phyloP scores from a whole-genome alignment of 176 grass and related monocot species.

The Otatea glauca region DNA sequence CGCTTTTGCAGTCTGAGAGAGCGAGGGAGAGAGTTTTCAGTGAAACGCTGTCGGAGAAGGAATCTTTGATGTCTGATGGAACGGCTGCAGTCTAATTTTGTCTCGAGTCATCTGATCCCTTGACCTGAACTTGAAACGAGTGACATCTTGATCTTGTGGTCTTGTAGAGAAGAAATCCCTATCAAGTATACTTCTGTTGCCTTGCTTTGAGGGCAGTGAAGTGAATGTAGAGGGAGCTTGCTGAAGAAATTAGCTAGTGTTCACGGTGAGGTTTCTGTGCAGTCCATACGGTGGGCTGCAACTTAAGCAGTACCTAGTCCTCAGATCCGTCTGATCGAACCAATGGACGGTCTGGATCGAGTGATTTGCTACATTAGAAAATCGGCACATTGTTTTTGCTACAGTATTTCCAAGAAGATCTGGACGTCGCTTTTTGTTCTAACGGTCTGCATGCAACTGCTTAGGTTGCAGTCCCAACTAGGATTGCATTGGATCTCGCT shows the following conservation, averaged over 20 bases:
- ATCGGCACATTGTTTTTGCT: too few species aligned
- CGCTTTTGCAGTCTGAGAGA: constrained; percentile 49
- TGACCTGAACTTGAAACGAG: not conserved
- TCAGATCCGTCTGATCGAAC: too few species aligned
- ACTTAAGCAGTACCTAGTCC: too few species aligned
- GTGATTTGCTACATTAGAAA: too few species aligned
- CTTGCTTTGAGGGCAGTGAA: not conserved
- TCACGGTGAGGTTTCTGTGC: too few species aligned
- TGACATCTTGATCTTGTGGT: not conserved
- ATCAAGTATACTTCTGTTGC: not conserved
- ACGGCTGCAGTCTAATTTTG: not conserved
- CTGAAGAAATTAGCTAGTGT: not conserved
- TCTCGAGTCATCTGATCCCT: not conserved
- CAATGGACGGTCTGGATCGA: too few species aligned
- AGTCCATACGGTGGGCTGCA: too few species aligned
- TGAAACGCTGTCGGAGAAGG: constrained; percentile 39
- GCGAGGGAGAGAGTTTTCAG: constrained; percentile 64
- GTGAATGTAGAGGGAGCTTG: constrained; percentile 13
- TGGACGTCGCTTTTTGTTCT: too few species aligned
- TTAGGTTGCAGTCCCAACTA: too few species aligned
- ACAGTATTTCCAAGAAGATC: too few species aligned
- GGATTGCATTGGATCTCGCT: not conserved
- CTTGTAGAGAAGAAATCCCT: not conserved
- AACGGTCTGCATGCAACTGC: too few species aligned
- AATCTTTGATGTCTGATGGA: constrained; percentile 22